Evolutionary conservation across 2,329 filamentous ascomycete genomes (phyloP).

Genomic region (Plenodomus biglobosus): DNA sequence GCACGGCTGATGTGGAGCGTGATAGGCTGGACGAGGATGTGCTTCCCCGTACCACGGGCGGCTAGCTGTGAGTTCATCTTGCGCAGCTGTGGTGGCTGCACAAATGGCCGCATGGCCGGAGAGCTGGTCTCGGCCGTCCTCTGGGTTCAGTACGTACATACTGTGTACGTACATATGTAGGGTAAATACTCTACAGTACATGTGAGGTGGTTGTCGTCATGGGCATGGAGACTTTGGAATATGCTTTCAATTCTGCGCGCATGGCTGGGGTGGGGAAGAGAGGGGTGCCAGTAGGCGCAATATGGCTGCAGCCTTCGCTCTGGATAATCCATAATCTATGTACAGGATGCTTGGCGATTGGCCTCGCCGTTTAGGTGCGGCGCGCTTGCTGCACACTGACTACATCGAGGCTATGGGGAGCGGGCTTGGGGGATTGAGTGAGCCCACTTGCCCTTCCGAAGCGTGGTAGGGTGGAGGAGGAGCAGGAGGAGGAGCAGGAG

Average conservation of each 20-base stretch:
- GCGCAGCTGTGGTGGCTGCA: constrained; percentile 23
- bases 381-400: constrained; percentile 9
- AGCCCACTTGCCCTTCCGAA: constrained; percentile 14
- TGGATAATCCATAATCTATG: too few relatives aligned
- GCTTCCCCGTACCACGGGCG: constrained; percentile 27
- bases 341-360: too few relatives aligned
- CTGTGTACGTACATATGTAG: too few relatives aligned
- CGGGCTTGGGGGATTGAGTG: constrained; percentile 3
- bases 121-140: neutral
- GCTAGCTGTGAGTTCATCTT: constrained; percentile 21
- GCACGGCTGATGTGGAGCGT: constrained; percentile 16
- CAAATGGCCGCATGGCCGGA: constrained; percentile 18
- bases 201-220: too few relatives aligned
- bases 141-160: too few relatives aligned
- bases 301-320: constrained; percentile 2
- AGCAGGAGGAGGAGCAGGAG: too few relatives aligned
- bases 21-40: constrained; percentile 29
- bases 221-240: too few relatives aligned
- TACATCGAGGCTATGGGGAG: constrained; percentile 11
- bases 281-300: too few relatives aligned
- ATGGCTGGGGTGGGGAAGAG: too few relatives aligned
- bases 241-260: too few relatives aligned
- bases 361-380: too few relatives aligned
- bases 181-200: too few relatives aligned
- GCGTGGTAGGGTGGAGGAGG: constrained; percentile 19